A percentile compares a stretch with the other conserved stretches of the same genome.
Evolutionary conservation across 805 yeast species (phyloP).

Genomic region (Ogataea ramenticola): DNA sequence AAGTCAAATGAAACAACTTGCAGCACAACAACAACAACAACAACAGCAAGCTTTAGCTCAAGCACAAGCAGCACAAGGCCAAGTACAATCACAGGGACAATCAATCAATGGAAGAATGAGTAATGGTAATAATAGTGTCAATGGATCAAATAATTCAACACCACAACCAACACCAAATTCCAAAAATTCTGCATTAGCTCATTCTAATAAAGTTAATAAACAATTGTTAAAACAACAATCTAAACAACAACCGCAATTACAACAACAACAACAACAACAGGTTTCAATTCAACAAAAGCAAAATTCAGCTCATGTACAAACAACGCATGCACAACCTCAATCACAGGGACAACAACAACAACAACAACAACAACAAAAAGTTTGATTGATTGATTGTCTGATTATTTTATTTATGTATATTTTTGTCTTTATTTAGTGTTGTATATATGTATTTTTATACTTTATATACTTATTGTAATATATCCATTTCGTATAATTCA

Average conservation of each 20-base stretch:
- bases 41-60: too few species aligned
- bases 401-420: background rate
- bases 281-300: conserved; percentile 15
- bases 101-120: too few species aligned
- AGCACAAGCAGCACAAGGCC: conserved; percentile 10
- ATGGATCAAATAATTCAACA: background rate
- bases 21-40: too few species aligned
- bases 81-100: conserved; percentile 7
- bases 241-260: conserved; percentile 20
- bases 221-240: conserved; percentile 12
- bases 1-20: conserved; percentile 29
- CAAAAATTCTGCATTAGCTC: too few species aligned
- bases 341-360: conserved; percentile 23
- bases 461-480: background rate
- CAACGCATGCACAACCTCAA: conserved; percentile 9
- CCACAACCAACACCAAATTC: too few species aligned
- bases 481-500: too few species aligned
- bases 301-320: too few species aligned
- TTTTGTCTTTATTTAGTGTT: background rate
- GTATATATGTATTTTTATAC: too few species aligned
- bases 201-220: background rate
- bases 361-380: conserved; percentile 12
- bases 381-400: background rate
- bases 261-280: conserved; percentile 20
- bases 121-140: background rate